Evolutionary conservation across 1,139 yeast genomes (phyloP).

Genomic region (Taphrina communis): DNA sequence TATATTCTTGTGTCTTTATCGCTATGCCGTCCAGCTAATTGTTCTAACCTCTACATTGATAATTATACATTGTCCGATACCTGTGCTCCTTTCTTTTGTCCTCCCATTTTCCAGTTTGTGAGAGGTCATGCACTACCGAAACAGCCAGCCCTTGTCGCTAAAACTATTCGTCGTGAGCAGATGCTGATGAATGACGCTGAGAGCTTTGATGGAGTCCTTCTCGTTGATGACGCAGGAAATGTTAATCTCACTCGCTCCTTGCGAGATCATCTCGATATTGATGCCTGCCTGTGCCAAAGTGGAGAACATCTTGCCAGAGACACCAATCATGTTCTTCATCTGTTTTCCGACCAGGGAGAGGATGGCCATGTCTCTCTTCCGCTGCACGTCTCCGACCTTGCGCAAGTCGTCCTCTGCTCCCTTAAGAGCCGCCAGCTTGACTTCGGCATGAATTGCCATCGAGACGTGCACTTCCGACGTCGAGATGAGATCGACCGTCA

Average conservation of each 20-base stretch:
- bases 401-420: slow-evolving; percentile 67
- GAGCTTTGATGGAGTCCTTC: slow-evolving; percentile 79
- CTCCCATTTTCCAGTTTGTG: too few species aligned
- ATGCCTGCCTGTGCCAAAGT: slow-evolving; percentile 89
- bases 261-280: slow-evolving; percentile 96
- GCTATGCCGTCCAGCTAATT: neutral
- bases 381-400: slow-evolving; percentile 84
- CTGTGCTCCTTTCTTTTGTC: too few species aligned
- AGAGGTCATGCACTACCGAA: slow-evolving; percentile 5
- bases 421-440: slow-evolving; percentile 57
- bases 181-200: slow-evolving; percentile 81
- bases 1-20: too few species aligned
- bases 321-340: slow-evolving; percentile 95
- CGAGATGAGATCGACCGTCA: slow-evolving; percentile 93
- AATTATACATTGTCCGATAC: neutral
- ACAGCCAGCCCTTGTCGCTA: slow-evolving; percentile 37
- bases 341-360: slow-evolving; percentile 94
- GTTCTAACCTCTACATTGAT: neutral
- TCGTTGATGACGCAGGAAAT: slow-evolving; percentile 93
- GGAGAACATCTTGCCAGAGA: slow-evolving; percentile 96
- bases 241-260: slow-evolving; percentile 97
- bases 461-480: slow-evolving; percentile 98
- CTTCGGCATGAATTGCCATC: slow-evolving; percentile 86
- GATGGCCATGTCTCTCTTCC: slow-evolving; percentile 84
- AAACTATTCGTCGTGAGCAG: slow-evolving; percentile 54